A percentile compares a stretch with the other conserved stretches of the same genome.
These are phyloP conservation scores for Fusarium proliferatum DNA, from an alignment of 2,329 filamentous ascomycete genomes.

Conservation along the genomic window DNA sequence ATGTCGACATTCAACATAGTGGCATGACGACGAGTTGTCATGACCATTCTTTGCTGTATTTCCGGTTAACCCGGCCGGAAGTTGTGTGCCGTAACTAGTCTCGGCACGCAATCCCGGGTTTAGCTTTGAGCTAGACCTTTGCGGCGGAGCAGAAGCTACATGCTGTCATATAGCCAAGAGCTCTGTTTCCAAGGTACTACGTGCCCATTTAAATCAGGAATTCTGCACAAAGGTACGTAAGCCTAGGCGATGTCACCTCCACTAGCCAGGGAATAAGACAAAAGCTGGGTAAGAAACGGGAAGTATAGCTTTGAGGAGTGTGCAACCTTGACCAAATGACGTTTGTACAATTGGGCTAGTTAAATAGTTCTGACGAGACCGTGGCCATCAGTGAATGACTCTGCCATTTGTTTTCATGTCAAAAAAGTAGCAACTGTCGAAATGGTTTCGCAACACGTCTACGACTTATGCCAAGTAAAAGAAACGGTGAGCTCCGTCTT, in stretches of 20 bases:
- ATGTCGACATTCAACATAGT: background rate
- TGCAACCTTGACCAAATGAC: slow-evolving; percentile 5
- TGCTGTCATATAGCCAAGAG: background rate
- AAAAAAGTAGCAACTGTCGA: background rate
- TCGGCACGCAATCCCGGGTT: slow-evolving; percentile 10
- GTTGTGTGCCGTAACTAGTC: slow-evolving; percentile 11
- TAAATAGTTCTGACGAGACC: background rate
- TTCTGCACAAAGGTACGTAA: slow-evolving; percentile 6
- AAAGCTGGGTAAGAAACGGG: background rate
- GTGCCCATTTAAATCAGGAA: background rate
- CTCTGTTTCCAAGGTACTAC: background rate
- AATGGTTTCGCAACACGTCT: slow-evolving; percentile 52
- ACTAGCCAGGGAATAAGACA: background rate
- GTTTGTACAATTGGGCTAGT: background rate
- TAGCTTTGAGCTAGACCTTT: slow-evolving; percentile 3
- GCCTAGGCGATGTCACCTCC: background rate
- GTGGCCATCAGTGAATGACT: background rate
- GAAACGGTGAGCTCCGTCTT: slow-evolving; percentile 69
- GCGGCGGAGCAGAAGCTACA: background rate
- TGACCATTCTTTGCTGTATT: background rate
- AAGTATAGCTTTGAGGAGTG: background rate
- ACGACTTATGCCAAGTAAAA: slow-evolving; percentile 62
- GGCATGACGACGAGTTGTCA: background rate
- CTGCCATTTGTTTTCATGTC: background rate
- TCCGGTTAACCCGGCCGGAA: slow-evolving; percentile 26